phyloP scores from a whole-genome alignment of 305 asterid genomes.

The Ilex paraguariensis region DNA sequence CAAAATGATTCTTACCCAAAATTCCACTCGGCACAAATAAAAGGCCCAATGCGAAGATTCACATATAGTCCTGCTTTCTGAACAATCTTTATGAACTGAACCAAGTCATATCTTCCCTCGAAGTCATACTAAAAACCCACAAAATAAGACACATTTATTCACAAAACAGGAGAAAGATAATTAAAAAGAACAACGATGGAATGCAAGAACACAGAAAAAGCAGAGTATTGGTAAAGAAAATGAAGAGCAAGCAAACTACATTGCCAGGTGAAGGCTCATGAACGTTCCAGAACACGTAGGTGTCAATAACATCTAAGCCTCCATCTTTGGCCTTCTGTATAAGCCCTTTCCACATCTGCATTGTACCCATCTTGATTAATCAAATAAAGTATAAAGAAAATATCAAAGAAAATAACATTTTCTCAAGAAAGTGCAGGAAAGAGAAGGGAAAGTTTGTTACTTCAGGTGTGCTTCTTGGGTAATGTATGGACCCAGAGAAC shows the following conservation, averaged over 20 bases:
- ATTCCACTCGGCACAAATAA: conserved; percentile 97
- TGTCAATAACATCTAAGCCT: conserved; percentile 83
- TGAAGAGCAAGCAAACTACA: conserved; percentile 29
- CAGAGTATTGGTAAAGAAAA: background rate
- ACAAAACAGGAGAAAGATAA: background rate
- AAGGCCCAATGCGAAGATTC: conserved; percentile 93
- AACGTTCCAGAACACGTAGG: conserved; percentile 87
- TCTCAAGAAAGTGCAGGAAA: background rate
- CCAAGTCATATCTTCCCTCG: conserved; percentile 80
- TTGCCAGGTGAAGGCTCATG: conserved; percentile 95
- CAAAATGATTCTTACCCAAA: conserved; percentile 54
- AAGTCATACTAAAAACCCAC: conserved; percentile 58
- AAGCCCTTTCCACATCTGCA: conserved; percentile 99
- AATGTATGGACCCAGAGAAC: conserved; percentile 92
- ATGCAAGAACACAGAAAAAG: background rate
- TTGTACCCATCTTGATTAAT: conserved; percentile 9
- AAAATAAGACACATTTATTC: conserved; percentile 14
- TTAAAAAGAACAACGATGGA: too few relatives aligned
- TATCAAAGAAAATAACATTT: background rate
- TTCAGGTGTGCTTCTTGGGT: conserved; percentile 95
- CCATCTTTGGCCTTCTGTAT: conserved; percentile 93
- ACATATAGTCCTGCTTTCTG: conserved; percentile 77
- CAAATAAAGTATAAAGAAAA: background rate
- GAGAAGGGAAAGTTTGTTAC: conserved; percentile 22
- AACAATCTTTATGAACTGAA: conserved; percentile 70